phyloP scores from a whole-genome alignment of 2,329 filamentous ascomycete genomes.

The Colletotrichum sp. region DNA sequence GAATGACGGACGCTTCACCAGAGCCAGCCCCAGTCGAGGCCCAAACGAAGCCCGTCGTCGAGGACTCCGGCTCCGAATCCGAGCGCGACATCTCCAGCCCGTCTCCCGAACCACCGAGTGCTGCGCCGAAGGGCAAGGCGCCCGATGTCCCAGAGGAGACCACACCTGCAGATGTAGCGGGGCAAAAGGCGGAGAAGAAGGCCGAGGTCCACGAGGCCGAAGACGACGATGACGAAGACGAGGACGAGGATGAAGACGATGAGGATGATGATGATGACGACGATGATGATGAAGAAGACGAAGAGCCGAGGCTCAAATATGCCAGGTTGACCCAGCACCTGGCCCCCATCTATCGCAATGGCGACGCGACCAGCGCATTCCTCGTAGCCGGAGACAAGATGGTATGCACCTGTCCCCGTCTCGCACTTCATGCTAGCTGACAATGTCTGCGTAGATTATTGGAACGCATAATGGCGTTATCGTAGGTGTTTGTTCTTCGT shows the following conservation, averaged over 20 bases:
- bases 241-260: slow-evolving; percentile 49
- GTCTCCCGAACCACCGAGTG: neutral
- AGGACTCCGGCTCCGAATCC: slow-evolving; percentile 16
- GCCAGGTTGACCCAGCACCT: slow-evolving; percentile 83
- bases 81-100: neutral
- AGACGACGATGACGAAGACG: slow-evolving; percentile 32
- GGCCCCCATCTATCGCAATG: slow-evolving; percentile 85
- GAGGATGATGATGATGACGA: slow-evolving; percentile 68
- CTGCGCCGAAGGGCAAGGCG: slow-evolving; percentile 17
- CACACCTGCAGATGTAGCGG: neutral
- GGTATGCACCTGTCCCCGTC: slow-evolving; percentile 55
- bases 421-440: slow-evolving; percentile 20
- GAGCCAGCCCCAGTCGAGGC: slow-evolving; percentile 33
- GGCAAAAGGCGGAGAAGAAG: slow-evolving; percentile 18
- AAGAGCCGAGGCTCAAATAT: slow-evolving; percentile 95
- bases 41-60: slow-evolving; percentile 18
- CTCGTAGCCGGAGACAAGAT: slow-evolving; percentile 95
- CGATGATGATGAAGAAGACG: slow-evolving; percentile 83
- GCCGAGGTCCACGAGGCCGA: slow-evolving; percentile 22
- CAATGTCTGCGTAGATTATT: slow-evolving; percentile 66
- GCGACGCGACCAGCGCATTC: slow-evolving; percentile 92
- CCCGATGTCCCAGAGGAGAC: neutral
- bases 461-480: slow-evolving; percentile 98
- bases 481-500: slow-evolving; percentile 55
- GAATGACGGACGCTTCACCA: slow-evolving; percentile 48